phyloP scores from a whole-genome alignment of 306 rosid species.

The Psophocarpus tetragonolobus region DNA sequence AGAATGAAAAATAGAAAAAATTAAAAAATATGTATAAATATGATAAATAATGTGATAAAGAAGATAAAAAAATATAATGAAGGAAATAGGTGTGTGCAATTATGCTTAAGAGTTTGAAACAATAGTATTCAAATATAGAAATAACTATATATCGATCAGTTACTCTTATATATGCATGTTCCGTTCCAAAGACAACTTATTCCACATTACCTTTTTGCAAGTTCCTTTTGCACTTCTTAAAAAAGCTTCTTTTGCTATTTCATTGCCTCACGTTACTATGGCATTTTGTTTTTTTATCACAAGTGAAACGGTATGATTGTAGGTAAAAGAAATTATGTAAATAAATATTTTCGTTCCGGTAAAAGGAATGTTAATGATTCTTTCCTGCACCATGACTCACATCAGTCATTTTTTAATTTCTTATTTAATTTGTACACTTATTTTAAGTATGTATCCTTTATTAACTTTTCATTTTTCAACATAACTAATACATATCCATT shows the following conservation, averaged over 20 bases:
- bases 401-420: neutral
- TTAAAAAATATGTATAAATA: too few species aligned
- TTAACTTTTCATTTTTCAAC: too few species aligned
- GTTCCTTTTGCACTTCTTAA: neutral
- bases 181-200: neutral
- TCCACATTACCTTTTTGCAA: neutral
- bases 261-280: neutral
- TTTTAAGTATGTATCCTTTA: neutral
- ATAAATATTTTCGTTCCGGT: neutral
- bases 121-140: too few species aligned
- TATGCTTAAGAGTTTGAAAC: neutral
- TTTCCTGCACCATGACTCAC: neutral
- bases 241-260: neutral
- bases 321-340: neutral
- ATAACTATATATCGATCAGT: neutral
- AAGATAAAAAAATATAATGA: too few species aligned
- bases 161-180: neutral
- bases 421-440: neutral
- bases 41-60: neutral
- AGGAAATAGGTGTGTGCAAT: neutral
- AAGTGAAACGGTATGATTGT: neutral
- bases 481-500: neutral
- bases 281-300: neutral
- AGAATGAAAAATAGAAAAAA: too few species aligned
- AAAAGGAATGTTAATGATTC: neutral